Evolutionary conservation across 1,284 basidiomycete genomes (phyloP).

Genomic region (Tilletiaria anomala): DNA sequence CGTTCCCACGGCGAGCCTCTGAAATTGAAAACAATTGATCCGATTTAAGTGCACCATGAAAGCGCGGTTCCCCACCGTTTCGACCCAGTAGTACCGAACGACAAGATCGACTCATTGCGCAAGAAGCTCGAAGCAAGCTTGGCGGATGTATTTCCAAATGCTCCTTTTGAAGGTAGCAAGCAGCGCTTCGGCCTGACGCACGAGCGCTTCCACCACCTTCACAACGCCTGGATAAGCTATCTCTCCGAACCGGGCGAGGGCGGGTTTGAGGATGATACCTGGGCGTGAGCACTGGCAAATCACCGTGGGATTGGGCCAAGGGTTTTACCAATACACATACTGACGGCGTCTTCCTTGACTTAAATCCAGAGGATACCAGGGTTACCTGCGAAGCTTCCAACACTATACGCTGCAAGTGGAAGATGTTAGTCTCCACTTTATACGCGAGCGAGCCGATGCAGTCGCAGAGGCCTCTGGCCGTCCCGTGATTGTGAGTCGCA

Average conservation of each 20-base stretch:
- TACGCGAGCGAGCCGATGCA: conserved; percentile 25
- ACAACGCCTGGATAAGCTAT: conserved; percentile 14
- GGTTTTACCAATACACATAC: no score
- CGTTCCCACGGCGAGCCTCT: no score
- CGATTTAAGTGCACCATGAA: no score
- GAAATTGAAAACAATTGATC: no score
- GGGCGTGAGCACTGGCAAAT: no score
- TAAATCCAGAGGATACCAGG: no score
- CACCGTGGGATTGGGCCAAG: no score
- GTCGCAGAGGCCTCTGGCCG: neutral
- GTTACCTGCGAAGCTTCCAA: conserved; percentile 13
- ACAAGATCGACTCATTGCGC: no score
- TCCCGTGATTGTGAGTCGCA: conserved; percentile 29
- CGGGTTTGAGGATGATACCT: conserved; percentile 20
- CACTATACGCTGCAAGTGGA: conserved; percentile 22
- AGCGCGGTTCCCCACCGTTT: no score
- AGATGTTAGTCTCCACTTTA: conserved; percentile 30
- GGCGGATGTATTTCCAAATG: neutral
- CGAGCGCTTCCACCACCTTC: conserved; percentile 10
- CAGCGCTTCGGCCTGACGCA: conserved; percentile 16
- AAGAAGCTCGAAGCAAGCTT: neutral
- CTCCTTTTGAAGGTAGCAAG: conserved; percentile 11
- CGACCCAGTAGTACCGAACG: no score
- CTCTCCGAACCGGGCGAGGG: conserved; percentile 6
- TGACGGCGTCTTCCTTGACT: no score